Evolutionary conservation across 2,329 filamentous ascomycete species (phyloP).

Genomic region (Neopestalotiopsis sp.): DNA sequence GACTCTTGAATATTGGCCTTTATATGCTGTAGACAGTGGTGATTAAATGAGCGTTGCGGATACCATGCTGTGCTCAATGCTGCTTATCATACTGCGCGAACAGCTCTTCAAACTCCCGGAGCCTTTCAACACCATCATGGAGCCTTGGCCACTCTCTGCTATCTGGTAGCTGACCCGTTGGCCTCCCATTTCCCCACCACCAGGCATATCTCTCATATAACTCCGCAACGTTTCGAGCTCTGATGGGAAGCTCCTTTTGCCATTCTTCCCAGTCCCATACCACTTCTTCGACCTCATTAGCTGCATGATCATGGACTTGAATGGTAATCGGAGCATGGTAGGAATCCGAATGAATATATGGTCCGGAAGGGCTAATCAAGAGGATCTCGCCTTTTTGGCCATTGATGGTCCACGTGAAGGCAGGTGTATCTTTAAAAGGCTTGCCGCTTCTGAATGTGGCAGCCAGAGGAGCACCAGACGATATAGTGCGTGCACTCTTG

Average conservation of each 20-base stretch:
- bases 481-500: slow-evolving; percentile 27
- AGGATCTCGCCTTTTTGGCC: slow-evolving; percentile 58
- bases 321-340: slow-evolving; percentile 49
- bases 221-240: slow-evolving; percentile 55
- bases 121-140: slow-evolving; percentile 34
- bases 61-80: too few species aligned
- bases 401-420: slow-evolving; percentile 54
- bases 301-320: slow-evolving; percentile 55
- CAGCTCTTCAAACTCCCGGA: slow-evolving; percentile 28
- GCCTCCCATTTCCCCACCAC: slow-evolving; percentile 28
- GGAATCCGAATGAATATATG: slow-evolving; percentile 34
- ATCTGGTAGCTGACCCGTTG: slow-evolving; percentile 27
- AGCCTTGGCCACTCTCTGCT: slow-evolving; percentile 45
- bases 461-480: slow-evolving; percentile 46
- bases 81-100: slow-evolving; percentile 27
- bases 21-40: too few species aligned
- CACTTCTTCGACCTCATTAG: slow-evolving; percentile 48
- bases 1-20: neutral
- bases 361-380: slow-evolving; percentile 36
- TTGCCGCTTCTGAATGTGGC: slow-evolving; percentile 53
- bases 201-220: slow-evolving; percentile 62
- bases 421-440: slow-evolving; percentile 52
- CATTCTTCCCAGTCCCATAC: slow-evolving; percentile 52
- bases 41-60: too few species aligned
- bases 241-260: slow-evolving; percentile 50